phyloP scores from a whole-genome alignment of 768 basidiomycete genomes.

The Fibroporia radiculosa region DNA sequence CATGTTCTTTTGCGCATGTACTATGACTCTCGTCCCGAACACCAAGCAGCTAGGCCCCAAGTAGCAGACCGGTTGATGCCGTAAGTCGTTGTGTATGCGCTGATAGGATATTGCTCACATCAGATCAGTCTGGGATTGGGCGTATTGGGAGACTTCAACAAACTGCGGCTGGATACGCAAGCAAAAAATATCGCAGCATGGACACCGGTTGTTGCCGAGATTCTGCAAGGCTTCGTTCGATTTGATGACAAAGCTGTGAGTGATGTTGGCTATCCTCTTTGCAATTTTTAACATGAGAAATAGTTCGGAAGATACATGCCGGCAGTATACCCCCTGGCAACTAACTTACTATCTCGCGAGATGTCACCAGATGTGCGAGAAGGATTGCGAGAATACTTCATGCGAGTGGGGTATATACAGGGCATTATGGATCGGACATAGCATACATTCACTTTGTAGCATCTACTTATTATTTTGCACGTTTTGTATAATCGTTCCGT shows the following conservation, averaged over 20 bases:
- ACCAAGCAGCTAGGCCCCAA: slow-evolving; percentile 75
- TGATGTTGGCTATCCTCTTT: slow-evolving; percentile 24
- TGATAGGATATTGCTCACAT: too few species aligned
- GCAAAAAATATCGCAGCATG: slow-evolving; percentile 93
- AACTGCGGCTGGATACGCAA: slow-evolving; percentile 83
- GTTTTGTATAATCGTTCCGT: slow-evolving; percentile 16
- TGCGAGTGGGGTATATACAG: slow-evolving; percentile 54
- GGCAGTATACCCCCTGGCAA: slow-evolving; percentile 84
- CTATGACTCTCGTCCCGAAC: slow-evolving; percentile 80
- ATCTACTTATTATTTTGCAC: slow-evolving; percentile 16
- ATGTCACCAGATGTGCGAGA: slow-evolving; percentile 77
- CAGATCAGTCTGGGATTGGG: slow-evolving; percentile 68
- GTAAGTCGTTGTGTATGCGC: slow-evolving; percentile 46
- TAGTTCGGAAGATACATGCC: slow-evolving; percentile 87
- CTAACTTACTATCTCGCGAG: slow-evolving; percentile 79
- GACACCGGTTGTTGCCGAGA: slow-evolving; percentile 98
- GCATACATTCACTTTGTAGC: slow-evolving; percentile 10
- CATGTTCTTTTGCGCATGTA: slow-evolving; percentile 93
- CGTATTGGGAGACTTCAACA: slow-evolving; percentile 86
- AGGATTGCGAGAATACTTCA: slow-evolving; percentile 70
- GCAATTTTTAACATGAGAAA: not conserved
- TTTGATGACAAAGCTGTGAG: slow-evolving; percentile 90
- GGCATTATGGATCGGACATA: slow-evolving; percentile 22
- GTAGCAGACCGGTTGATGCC: slow-evolving; percentile 68
- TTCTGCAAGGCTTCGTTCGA: slow-evolving; percentile 80